A percentile compares a stretch with the other conserved stretches of the same genome.
Evolutionary conservation across 1,284 basidiomycete species (phyloP).

Genomic region (Cystobasidiaceae sp.): DNA sequence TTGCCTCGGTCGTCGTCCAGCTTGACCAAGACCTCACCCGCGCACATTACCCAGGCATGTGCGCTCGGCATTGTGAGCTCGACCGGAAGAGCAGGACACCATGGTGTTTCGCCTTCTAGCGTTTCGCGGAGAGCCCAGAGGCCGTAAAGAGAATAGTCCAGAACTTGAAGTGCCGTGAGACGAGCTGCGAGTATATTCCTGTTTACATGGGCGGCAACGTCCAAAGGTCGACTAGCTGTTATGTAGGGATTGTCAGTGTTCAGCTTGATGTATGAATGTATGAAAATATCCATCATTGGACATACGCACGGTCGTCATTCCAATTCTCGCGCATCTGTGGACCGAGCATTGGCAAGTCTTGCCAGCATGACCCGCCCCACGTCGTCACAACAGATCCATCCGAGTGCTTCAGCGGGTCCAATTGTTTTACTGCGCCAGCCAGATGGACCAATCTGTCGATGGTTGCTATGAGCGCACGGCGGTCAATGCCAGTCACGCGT

Average conservation of each 20-base stretch:
- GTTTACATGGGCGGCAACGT: neutral
- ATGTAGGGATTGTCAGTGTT: neutral
- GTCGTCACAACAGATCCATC: neutral
- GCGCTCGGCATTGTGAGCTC: constrained; percentile 6
- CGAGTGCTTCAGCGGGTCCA: neutral
- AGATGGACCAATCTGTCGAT: constrained; percentile 8
- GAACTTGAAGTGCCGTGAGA: neutral
- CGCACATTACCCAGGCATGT: constrained; percentile 1
- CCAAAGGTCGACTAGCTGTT: neutral
- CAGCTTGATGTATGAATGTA: too few species aligned
- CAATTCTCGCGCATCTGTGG: constrained; percentile 21
- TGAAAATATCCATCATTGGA: too few species aligned
- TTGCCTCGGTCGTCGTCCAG: constrained; percentile 6
- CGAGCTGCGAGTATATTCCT: constrained; percentile 9
- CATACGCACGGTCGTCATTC: too few species aligned
- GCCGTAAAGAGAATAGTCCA: neutral
- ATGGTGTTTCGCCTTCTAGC: constrained; percentile 12
- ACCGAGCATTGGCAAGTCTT: constrained; percentile 18
- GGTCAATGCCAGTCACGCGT: neutral
- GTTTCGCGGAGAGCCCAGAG: constrained; percentile 26
- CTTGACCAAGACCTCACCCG: neutral
- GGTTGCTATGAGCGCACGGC: too few species aligned
- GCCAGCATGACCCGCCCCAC: constrained; percentile 16
- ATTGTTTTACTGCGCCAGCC: constrained; percentile 1
- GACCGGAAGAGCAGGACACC: neutral